Conservation (phyloP, 129 eudicot species). For the Erigeron canadensis region DNA sequence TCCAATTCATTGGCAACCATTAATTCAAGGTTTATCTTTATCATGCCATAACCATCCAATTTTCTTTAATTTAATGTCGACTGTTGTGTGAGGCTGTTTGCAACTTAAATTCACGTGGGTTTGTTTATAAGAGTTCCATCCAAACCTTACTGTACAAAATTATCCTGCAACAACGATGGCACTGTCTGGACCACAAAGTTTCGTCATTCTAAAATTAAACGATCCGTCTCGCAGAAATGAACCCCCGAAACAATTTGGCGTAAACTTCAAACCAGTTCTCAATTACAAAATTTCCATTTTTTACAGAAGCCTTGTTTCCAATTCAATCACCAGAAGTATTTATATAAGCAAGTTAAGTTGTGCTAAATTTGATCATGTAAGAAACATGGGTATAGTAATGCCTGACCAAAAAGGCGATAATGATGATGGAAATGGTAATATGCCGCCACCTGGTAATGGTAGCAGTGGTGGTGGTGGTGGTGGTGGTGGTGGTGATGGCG, state of each 20-base stretch:
- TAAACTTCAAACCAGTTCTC: slow-evolving; percentile 12
- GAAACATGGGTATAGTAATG: slow-evolving; percentile 19
- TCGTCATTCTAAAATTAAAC: slow-evolving; percentile 9
- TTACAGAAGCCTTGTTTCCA: not conserved
- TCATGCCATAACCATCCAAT: too few species aligned
- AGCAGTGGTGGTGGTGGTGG: slow-evolving; percentile 37
- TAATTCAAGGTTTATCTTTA: too few species aligned
- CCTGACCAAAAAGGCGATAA: slow-evolving; percentile 29
- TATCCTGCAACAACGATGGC: slow-evolving; percentile 15
- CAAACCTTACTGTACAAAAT: not conserved
- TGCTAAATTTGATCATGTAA: slow-evolving; percentile 26
- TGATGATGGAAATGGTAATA: slow-evolving; percentile 37
- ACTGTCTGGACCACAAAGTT: slow-evolving; percentile 11
- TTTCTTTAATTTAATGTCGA: too few species aligned
- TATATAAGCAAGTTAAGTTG: slow-evolving; percentile 18
- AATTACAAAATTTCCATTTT: slow-evolving; percentile 2
- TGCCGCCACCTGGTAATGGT: slow-evolving; percentile 44
- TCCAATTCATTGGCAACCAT: too few species aligned
- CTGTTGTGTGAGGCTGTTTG: too few species aligned
- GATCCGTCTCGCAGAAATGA: slow-evolving; percentile 22
- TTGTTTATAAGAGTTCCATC: too few species aligned
- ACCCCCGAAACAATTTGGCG: not conserved
- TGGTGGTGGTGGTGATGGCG: too few species aligned
- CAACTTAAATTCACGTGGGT: too few species aligned
- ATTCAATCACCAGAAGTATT: not conserved